Evolutionary conservation across 2,329 filamentous ascomycete species (phyloP), one percentile per base, ranked within the genome.

Genomic region (Aureobasidium sp.): DNA sequence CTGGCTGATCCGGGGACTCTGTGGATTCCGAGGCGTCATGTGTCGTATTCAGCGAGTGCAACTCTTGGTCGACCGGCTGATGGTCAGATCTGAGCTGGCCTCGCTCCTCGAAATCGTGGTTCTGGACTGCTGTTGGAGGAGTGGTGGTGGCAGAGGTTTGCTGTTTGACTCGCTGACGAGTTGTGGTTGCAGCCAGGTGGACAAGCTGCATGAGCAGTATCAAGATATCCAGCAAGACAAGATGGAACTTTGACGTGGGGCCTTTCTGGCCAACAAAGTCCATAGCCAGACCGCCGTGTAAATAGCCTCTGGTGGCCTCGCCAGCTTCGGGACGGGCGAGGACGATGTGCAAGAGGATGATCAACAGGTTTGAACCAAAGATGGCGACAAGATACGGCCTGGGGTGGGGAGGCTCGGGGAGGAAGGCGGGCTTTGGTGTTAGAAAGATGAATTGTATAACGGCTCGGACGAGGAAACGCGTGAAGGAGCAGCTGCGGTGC

Each of bases 191-290:
- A 11, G 80, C 80, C 57, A 87, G 73, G 75, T 85, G 82, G 44
- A 84, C 68, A 7, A 86, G 66, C 73, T 87, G 83, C 65, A 87
- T 70, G 5, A 77, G 64, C 64, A 85, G 67, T 12, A 86, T 74
- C 39, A 84, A 70, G 9, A 81, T 45, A 68, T 87, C 84, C 64
- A 86, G 73, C 3, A 74, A 68, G 5, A 82, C 67, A 14, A 87
- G 75, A 65, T 78, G 77, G 52, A 79, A 70, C 68, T 80, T 81
- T 59, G 81, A 80, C 3, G 80, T 78, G 2, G 84, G 83, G 2
- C 80, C 81, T 66, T 80, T 77, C 70, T 86, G 82, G 17, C 85
- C 84, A 59, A 87, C 82, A 68, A 87, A 86, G 71, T 87, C 84
- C 68, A 87, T 84, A 66, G 85, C 78, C 55, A 87, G 66, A 2